Base-by-base conservation (phyloP, 371 early-diverging fungal species). In the Apophysomyces ossiformis region DNA sequence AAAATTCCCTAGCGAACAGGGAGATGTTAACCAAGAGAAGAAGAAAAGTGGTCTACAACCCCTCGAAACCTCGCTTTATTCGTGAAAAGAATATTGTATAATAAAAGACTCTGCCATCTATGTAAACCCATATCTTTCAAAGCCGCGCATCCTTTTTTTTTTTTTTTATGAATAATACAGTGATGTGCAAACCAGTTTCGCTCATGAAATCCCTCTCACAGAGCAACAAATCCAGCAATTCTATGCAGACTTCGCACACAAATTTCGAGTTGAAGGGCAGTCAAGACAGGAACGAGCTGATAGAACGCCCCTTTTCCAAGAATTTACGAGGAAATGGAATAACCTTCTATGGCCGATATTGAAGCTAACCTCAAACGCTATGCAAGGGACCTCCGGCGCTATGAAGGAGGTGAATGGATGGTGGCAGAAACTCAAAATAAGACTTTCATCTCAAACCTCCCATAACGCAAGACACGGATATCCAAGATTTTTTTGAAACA, bases 351-450 rank as follows among this genome's bases (percentile, higher is more conserved):
- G 43, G 2, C 12, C 32, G 61, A 61, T 5, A 8, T 61, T 4
- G 21, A 61, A 45, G 46, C 11, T 21, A 46, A 43, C 32, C 41
- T 61, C 45, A 61, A 61, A 45, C 15, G 46, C 26, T 61, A 61
- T 21, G 26, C 15, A 32, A 15, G 50, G 32, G 61, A 61, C 37
- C 15, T 61, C 12, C 41, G 21, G 21, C 2, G 6, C 15, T 61
- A 61, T 45, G 61, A 61, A 45, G 61, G 61, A n/a, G 50, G 61
- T n/a, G 44, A 43, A 16, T 47, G 61, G 61, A 45, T 46, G 32
- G 46, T 26, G 46, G 4, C 61, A 6, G 26, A 15, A 61, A 32
- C 35, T 46, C 43, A 26, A 15, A 61, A 61, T 35, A 45, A 61
- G 26, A 47, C 16, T 2, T 61, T 45, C 36, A 26, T 61, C 37